Evolutionary conservation across 75 land plant genomes (phyloP), one percentile per base, ranked within the genome.

Genomic region (Cunninghamia lanceolata): DNA sequence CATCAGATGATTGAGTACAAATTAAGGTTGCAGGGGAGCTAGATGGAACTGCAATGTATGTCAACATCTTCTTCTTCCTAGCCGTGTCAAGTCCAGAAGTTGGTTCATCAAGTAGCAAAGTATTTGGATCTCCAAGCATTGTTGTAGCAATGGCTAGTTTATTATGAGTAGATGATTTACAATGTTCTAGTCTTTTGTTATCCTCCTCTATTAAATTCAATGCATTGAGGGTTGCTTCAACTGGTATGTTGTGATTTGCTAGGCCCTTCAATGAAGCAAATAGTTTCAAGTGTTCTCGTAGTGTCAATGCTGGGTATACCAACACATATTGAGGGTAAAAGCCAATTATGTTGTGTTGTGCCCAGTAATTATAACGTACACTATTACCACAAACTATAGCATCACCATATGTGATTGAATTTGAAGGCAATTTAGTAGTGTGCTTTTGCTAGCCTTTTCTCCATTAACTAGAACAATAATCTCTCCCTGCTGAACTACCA

Each of bases 391-490:
- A 86, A 16, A 88, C 83, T 16, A 87, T 35, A 42, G 89, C 89
- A 87, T 88, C 89, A 59, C 89, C 89, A 86, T 36, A 75, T 34
- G 82, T 86, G 14, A 88, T 50, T 68, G 77, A 46, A 76, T 88
- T 47, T 79, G 84, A 46, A 88, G 89, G 53, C 88, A 86, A 43
- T 88, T 54, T 77, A 88, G 56, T 30, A 88, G 84, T 66, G 89
- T 86, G 66, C 84, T 86, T 86, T 88, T 88, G 28, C 89, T 88
- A 87, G 89, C 84, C 82, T 86, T 88, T 39, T 88, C 84, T 83
- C 89, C 89, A 38, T 88, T 88, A 40, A 88, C 68, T 45, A 88
- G 84, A 53, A 86, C 89, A 40, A 88, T 45, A 82, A 86, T 82
- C 89, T 88, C 89, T 82, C 89, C 89, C 53, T 56, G n/a, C 52